phyloP scores from a whole-genome alignment of 2,329 filamentous ascomycete genomes.

The Cadophora luteo-olivacea region DNA sequence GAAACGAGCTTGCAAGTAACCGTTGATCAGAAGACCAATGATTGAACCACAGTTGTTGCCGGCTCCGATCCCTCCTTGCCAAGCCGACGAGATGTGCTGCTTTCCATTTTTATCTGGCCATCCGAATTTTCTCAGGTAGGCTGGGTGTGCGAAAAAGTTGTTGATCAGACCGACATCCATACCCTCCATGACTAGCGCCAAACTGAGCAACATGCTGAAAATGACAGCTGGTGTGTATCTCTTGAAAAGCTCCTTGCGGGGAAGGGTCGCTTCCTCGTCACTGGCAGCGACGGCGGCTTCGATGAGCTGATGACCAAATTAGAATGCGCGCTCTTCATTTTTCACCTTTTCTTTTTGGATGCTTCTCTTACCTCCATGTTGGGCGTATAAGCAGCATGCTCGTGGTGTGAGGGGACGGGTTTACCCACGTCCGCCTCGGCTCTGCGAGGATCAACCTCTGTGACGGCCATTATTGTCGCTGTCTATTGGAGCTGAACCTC shows the following conservation, averaged over 20 bases:
- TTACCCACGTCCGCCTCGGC: constrained; percentile 10
- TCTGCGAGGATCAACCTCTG: background rate
- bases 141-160: constrained; percentile 17
- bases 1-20: constrained; percentile 42
- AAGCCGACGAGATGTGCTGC: background rate
- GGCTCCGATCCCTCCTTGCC: constrained; percentile 15
- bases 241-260: constrained; percentile 15
- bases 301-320: constrained; percentile 1
- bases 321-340: background rate
- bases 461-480: constrained; percentile 14
- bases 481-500: background rate
- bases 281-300: constrained; percentile 13
- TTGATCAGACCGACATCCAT: constrained; percentile 22
- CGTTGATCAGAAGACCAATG: constrained; percentile 43
- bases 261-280: constrained; percentile 5
- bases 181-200: constrained; percentile 21
- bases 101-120: constrained; percentile 8
- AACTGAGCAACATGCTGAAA: constrained; percentile 18
- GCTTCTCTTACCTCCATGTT: background rate
- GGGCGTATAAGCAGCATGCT: constrained; percentile 16
- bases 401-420: constrained; percentile 4
- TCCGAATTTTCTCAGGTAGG: constrained; percentile 17
- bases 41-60: constrained; percentile 36
- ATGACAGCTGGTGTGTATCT: background rate
- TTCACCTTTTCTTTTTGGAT: background rate